These are phyloP conservation scores for Apophysomyces sp. DNA, from an alignment of 371 early-diverging fungal species.

Conservation along the genomic window DNA sequence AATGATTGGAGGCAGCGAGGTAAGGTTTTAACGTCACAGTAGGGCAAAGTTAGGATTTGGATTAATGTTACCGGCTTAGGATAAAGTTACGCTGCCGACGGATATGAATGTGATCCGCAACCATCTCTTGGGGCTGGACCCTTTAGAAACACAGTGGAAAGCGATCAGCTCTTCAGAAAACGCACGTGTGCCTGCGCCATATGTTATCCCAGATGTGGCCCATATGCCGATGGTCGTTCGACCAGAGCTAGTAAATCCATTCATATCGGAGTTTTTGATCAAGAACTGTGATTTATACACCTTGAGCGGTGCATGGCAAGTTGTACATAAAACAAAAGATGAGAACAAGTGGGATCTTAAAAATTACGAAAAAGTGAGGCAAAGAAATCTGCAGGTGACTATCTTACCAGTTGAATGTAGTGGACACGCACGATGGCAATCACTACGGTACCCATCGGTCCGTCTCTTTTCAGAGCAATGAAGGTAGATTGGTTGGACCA, in stretches of 20 bases:
- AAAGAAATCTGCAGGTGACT: not conserved
- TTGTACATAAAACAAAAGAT: constrained; percentile 51
- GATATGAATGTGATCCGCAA: constrained; percentile 50
- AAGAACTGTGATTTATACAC: constrained; percentile 60
- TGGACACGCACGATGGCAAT: constrained; percentile 61
- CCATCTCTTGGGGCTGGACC: constrained; percentile 31
- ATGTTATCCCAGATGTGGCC: constrained; percentile 61
- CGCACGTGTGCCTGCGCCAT: constrained; percentile 49
- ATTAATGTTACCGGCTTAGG: constrained; percentile 20
- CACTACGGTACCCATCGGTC: constrained; percentile 47
- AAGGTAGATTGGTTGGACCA: constrained; percentile 27
- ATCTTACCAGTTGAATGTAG: constrained; percentile 8
- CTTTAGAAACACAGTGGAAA: constrained; percentile 20
- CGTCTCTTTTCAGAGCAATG: constrained; percentile 60
- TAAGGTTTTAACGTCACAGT: too few species aligned
- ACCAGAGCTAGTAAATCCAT: constrained; percentile 65
- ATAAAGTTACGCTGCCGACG: constrained; percentile 45
- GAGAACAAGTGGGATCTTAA: constrained; percentile 73
- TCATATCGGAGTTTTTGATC: constrained; percentile 65
- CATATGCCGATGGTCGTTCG: constrained; percentile 69
- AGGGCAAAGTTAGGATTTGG: too few species aligned
- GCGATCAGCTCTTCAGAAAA: constrained; percentile 14
- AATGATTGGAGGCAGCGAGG: constrained; percentile 61
- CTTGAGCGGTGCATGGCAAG: constrained; percentile 64
- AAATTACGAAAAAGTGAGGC: constrained; percentile 63